Base-by-base conservation (phyloP, 352 stramenopile species). In the Pythium insidiosum region DNA sequence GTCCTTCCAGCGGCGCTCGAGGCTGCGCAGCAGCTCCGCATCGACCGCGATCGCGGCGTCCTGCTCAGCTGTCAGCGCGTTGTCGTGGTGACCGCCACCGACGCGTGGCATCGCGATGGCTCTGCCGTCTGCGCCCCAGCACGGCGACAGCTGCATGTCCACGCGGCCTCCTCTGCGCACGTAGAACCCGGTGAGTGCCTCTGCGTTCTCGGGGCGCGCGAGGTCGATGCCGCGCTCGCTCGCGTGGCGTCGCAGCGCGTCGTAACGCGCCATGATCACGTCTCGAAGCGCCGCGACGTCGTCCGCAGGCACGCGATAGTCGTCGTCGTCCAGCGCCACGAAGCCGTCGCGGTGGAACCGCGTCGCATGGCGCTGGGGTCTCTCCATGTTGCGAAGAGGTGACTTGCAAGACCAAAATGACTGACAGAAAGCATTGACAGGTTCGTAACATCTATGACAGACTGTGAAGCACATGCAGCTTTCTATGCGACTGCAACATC, bases 101-200 rank as follows among this genome's bases (percentile, higher is more conserved):
- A n/a, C n/a, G n/a, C n/a, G n/a, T n/a, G n/a, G n/a, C n/a, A n/a
- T n/a, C n/a, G n/a, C n/a, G n/a, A n/a, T n/a, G n/a, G n/a, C n/a
- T n/a, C n/a, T n/a, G n/a, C n/a, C n/a, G n/a, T n/a, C n/a, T n/a
- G n/a, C n/a, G 3, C 11, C 9, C 12, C 7, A 19, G 18, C n/a
- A 21, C 13, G 11, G 37, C 37, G 15, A 47, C 16, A 88, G 56
- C 21, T 84, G 68, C 68, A 86, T 84, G 57, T 88, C 76, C 28
- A 86, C 64, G 33, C 76, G 70, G 25, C 76, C 76, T 19, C 76
- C 76, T 38, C 84, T 47, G 3, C 76, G 73, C 29, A 84, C 68
- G 58, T 88, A 86, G 24, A 88, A 88, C 16, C 76, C 76, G 5
- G 57, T 36, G 38, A 88, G 62, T 23, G 57, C 54, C 41, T 88